Evolutionary conservation across 176 grass and related monocot species (phyloP).

Genomic region (Hordeum marinum): DNA sequence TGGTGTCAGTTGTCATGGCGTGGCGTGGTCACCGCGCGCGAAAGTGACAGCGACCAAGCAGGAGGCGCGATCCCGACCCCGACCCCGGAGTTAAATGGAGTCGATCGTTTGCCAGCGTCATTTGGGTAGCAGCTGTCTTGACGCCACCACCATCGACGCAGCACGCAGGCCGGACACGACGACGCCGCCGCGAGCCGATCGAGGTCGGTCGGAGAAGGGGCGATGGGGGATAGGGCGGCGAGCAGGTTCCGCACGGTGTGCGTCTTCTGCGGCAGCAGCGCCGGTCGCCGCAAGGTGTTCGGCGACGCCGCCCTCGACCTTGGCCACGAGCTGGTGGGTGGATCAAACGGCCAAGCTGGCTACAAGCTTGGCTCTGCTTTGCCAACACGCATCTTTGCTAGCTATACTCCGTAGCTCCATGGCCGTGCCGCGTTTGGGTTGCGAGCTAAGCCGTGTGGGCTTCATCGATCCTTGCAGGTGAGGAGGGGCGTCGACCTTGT

Average conservation of each 20-base stretch:
- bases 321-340: slow-evolving; percentile 77
- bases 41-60: no score
- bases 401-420: no score
- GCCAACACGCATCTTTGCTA: no score
- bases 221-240: neutral
- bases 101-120: neutral
- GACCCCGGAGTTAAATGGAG: no score
- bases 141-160: neutral
- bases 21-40: no score
- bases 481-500: slow-evolving; percentile 72
- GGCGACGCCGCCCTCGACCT: slow-evolving; percentile 85
- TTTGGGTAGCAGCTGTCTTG: neutral
- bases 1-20: no score
- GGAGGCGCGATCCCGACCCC: no score
- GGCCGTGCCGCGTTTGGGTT: no score
- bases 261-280: slow-evolving; percentile 98
- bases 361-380: no score
- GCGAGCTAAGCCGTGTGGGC: no score
- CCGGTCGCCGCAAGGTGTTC: slow-evolving; percentile 68
- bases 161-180: neutral
- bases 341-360: neutral
- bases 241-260: slow-evolving; percentile 79
- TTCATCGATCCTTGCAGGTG: slow-evolving; percentile 33
- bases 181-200: no score
- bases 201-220: no score